These are phyloP conservation scores for Gentiana dahurica DNA, from an alignment of 257 asterid species.

Conservation along the genomic window DNA sequence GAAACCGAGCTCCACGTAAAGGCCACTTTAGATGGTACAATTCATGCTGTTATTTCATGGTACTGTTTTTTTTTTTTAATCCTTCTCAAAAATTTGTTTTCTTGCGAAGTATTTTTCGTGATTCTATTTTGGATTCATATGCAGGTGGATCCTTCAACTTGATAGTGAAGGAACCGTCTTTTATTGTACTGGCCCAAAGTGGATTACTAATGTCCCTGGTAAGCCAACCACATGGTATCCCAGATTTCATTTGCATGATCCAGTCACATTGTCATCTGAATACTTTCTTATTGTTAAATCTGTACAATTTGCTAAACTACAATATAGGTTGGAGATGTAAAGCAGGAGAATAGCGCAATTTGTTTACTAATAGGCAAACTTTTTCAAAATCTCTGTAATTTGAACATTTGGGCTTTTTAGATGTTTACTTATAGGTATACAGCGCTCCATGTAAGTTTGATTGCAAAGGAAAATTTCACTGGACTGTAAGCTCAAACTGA, in stretches of 20 bases:
- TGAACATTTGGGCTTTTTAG: no score
- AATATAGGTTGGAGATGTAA: no score
- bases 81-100: slow-evolving; percentile 16
- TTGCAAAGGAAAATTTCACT: no score
- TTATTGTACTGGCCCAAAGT: slow-evolving; percentile 77
- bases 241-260: neutral
- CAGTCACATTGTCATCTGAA: no score
- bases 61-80: slow-evolving; percentile 14
- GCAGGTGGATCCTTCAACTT: slow-evolving; percentile 98
- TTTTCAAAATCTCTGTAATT: no score
- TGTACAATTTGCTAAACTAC: no score
- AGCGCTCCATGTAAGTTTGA: no score
- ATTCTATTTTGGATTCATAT: neutral
- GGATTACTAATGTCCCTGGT: slow-evolving; percentile 44
- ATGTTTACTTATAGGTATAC: no score
- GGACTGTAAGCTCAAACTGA: no score
- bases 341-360: no score
- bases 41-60: slow-evolving; percentile 95
- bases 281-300: no score
- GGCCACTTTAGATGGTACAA: slow-evolving; percentile 64
- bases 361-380: no score
- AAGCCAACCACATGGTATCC: slow-evolving; percentile 14
- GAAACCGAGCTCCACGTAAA: slow-evolving; percentile 52
- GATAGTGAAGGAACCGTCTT: slow-evolving; percentile 71
- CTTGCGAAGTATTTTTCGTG: neutral